Evolutionary conservation across 1,284 basidiomycete species (phyloP), one percentile per base, ranked within the genome.

Genomic region (Trametes polyzona): DNA sequence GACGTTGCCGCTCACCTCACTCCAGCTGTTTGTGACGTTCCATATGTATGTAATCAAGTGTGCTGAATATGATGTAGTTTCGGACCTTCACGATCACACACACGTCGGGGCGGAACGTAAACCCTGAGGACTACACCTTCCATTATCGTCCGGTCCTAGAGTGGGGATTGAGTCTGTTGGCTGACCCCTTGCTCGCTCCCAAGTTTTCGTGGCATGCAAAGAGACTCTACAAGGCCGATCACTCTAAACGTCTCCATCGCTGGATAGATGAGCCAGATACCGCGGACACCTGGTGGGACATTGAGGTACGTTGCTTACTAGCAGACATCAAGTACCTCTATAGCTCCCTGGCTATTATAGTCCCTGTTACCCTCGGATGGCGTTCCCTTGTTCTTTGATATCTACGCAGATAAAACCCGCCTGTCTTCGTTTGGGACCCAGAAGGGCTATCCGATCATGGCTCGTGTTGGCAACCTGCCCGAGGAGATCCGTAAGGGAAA

Each of bases 381-480:
- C 19, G 67, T 64, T 17, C 66, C 69, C 0, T 30, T 74, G 1
- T 61, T 42, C 0, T 67, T 68, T 37, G 65, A 69, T n/a, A 19
- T 81, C 0, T 82, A 78, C 71, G 75, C 78, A 6, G 75, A 81
- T 57, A 81, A 81, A 52, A 76, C 75, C 5, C 71, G 73, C 17
- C 64, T 81, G 0, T 80, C 76, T 0, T 71, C 70, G 0, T 80
- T 81, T 66, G 76, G 77, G 0, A 76, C 69, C 0, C 66, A 62
- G 7, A 77, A 77, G 47, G 78, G 71, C 0, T 79, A 81, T 64
- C 77, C 79, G 0, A 70, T 81, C 0, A 61, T 81, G n/a, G 75
- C 69, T 0, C 58, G 69, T 4, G 65, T 71, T 47, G 73, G 61
- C 0, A 78, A 80, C 59, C 61, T 82, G 1, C 73, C 74, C 0